Evolutionary conservation across 176 grass and related monocot genomes (phyloP), one percentile per base, ranked within the genome.

Genomic region (Oryza punctata): DNA sequence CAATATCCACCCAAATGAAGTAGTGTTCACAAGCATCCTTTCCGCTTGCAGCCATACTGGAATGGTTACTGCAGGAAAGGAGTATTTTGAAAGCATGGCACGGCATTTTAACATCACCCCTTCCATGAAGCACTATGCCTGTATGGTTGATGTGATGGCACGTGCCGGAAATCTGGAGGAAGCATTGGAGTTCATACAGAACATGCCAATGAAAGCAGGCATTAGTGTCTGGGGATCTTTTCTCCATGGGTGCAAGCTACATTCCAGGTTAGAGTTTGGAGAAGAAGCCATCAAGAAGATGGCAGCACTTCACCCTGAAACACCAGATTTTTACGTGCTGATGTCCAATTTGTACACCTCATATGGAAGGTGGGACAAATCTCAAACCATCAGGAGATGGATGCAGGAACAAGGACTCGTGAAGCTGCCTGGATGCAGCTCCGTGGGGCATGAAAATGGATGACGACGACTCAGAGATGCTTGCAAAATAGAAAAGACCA

Each of bases 281-380:
- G 89, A 94, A 85, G 89, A 85, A 72, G 92, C 87, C 19, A 80
- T 91, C 16, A 87, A 80, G 70, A 82, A 65, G 64, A 87, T 91
- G 69, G 71, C 70, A 37, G 45, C 38, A n/a, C 82, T 85, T 83
- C 84, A 76, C 26, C 87, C 89, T 79, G 84, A 89, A 71, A 89
- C 44, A n/a, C 81, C 92, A 21, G 92, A 83, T 69, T 85, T 87
- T 38, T 91, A 91, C 67, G 89, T 94, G 67, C 37, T 94, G 16
- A 91, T 91, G 75, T 94, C 84, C 24, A 91, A 94, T 45, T 79
- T 91, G 78, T 94, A 94, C 70, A 88, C 87, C 67, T 89, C 89
- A 7, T 61, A 85, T 35, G 92, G 87, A 6, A 85, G 74, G 77
- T 94, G 92, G 92, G 81, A 88, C 35, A 88, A 94, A 13, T 86